phyloP scores from a whole-genome alignment of 2,329 filamentous ascomycete genomes.

The Tetracladium maxilliforme region DNA sequence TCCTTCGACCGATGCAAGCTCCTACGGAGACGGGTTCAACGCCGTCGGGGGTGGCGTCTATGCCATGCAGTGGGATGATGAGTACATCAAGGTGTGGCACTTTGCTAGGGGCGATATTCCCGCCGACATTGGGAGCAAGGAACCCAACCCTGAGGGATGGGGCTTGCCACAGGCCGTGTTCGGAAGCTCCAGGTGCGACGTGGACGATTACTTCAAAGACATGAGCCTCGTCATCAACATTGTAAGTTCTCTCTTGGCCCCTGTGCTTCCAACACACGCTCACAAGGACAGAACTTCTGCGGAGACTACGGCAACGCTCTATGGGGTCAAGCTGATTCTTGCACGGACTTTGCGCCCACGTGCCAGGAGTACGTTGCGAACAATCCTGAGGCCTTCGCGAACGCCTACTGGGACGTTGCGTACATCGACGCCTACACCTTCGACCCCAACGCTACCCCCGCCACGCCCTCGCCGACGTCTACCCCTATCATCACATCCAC shows the following conservation, averaged over 20 bases:
- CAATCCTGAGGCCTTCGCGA: conserved; percentile 25
- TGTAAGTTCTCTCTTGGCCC: too few relatives aligned
- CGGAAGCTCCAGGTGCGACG: conserved; percentile 47
- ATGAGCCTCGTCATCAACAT: conserved; percentile 64
- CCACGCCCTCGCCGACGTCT: too few relatives aligned
- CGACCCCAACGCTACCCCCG: too few relatives aligned
- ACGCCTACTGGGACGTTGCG: conserved; percentile 35
- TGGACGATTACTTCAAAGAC: conserved; percentile 48
- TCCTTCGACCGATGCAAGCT: conserved; percentile 22
- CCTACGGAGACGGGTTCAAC: conserved; percentile 55
- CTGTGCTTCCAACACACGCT: too few relatives aligned
- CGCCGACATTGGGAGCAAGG: conserved; percentile 38
- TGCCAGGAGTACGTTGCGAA: conserved; percentile 30
- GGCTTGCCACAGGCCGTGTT: conserved; percentile 55
- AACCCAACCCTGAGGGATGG: conserved; percentile 53
- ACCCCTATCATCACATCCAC: too few relatives aligned
- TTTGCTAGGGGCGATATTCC: conserved; percentile 56
- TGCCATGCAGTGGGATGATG: conserved; percentile 54
- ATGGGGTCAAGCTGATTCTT: conserved; percentile 24
- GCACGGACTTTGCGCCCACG: conserved; percentile 22
- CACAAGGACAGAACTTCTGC: too few relatives aligned
- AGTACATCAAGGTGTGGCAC: conserved; percentile 61
- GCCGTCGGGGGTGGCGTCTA: conserved; percentile 51
- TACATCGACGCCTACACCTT: conserved; percentile 39
- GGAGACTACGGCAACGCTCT: too few relatives aligned